phyloP scores from a whole-genome alignment of 73 alveolate genomes.

The Paramecium octaurelia region DNA sequence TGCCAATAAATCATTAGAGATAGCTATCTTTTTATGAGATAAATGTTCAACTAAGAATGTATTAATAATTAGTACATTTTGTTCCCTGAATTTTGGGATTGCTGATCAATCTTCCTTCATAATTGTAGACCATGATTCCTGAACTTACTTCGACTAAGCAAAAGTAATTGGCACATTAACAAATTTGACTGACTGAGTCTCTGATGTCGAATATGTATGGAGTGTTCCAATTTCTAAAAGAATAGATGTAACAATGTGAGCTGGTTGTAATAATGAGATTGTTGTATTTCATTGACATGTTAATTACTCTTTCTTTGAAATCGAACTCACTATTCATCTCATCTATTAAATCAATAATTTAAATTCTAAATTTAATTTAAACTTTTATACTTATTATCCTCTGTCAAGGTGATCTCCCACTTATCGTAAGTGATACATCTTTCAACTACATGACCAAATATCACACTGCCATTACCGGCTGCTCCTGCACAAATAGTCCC shows the following conservation, averaged over 20 bases:
- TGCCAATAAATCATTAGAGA: constrained; percentile 88
- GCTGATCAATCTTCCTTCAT: constrained; percentile 93
- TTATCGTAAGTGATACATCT: constrained; percentile 94
- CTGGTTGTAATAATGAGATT: constrained; percentile 95
- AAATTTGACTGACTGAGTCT: constrained; percentile 66
- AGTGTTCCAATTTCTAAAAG: constrained; percentile 90
- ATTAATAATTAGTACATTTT: neutral
- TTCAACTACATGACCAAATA: constrained; percentile 82
- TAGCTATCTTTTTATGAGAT: constrained; percentile 71
- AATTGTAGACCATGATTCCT: constrained; percentile 91
- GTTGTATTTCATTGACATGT: constrained; percentile 90
- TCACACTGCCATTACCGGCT: constrained; percentile 97
- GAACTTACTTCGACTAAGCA: constrained; percentile 92
- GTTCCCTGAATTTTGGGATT: constrained; percentile 92
- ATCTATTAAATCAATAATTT: constrained; percentile 88
- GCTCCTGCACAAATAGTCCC: constrained; percentile 98
- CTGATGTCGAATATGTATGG: constrained; percentile 76
- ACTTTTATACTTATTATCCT: constrained; percentile 80
- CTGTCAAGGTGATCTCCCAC: constrained; percentile 92
- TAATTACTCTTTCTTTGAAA: constrained; percentile 96
- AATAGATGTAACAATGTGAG: constrained; percentile 93
- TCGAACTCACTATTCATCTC: constrained; percentile 97
- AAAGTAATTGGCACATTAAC: constrained; percentile 89
- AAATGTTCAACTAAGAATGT: constrained; percentile 81
- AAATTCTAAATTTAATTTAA: neutral